A percentile compares a stretch with the other conserved stretches of the same genome.
Conservation (phyloP, 1,139 yeast species). For the Diutina mesorugosa region DNA sequence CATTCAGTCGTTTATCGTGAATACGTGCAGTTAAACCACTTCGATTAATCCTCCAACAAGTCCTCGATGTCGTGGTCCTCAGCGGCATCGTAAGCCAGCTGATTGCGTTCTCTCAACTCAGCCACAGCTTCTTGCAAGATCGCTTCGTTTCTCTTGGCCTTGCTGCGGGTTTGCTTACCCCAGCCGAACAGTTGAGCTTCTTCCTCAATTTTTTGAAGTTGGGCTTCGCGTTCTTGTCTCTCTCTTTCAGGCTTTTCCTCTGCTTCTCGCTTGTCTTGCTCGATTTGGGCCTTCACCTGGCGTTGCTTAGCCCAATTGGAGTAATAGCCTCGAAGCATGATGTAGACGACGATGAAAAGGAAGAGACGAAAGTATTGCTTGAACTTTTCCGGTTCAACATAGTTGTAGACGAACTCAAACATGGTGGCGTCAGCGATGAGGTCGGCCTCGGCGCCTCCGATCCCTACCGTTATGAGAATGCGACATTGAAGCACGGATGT, state of each 20-base stretch:
- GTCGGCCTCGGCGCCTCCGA: not conserved
- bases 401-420: slow-evolving; percentile 23
- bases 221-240: not conserved
- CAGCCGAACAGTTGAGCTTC: slow-evolving; percentile 54
- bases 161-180: slow-evolving; percentile 63
- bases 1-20: not conserved
- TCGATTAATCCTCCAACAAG: slow-evolving; percentile 37
- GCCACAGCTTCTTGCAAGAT: slow-evolving; percentile 34
- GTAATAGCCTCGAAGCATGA: slow-evolving; percentile 24
- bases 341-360: slow-evolving; percentile 22
- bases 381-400: slow-evolving; percentile 22
- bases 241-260: slow-evolving; percentile 8
- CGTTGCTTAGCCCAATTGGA: slow-evolving; percentile 18
- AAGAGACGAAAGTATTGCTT: slow-evolving; percentile 26
- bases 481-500: not conserved
- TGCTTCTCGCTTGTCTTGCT: slow-evolving; percentile 14
- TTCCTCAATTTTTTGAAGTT: slow-evolving; percentile 10
- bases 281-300: slow-evolving; percentile 5
- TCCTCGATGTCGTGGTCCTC: slow-evolving; percentile 59
- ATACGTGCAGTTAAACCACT: not conserved
- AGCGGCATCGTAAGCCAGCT: slow-evolving; percentile 38
- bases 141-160: slow-evolving; percentile 40
- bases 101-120: slow-evolving; percentile 29
- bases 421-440: not conserved
- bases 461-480: not conserved